Evolutionary conservation across 108 stramenopile species (phyloP), one percentile per base, ranked within the genome.

Genomic region (Skeletonema grethae): DNA sequence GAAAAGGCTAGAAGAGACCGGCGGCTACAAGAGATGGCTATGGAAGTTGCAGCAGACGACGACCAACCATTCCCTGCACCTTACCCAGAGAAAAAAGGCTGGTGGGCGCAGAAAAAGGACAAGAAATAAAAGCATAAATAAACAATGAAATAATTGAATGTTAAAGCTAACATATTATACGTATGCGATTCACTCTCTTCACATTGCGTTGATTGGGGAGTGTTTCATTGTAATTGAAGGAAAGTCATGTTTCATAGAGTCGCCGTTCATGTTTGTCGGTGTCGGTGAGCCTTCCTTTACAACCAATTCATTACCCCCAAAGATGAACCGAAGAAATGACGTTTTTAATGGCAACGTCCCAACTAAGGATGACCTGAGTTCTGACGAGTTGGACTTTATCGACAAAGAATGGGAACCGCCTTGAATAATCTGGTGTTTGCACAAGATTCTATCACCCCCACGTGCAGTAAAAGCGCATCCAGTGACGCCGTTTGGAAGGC

Each of bases 1-100:
- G 80, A 75, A 65, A 46, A 65, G 36, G 83, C 63, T 55, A 83
- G 75, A 20, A 63, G 57, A 18, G 72, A 78, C 41, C 58, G 80
- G 59, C 65, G 67, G 46, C 62, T 94, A 12, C 77, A 91, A 62
- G 93, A 94, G 69, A 85, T 87, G 58, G 82, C 81, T 6, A 90
- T 94, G 91, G 94, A 95, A 72, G 91, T 92, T 22, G 88, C 91
- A 30, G 94, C 91, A 2, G 90, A 91, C 75, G 74, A 82, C 24
- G 87, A 80, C 22, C 84, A 92, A 45, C 90, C 94, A 20, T 91
- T 88, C 63, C 91, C 94, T 57, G 91, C 90, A 22, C 94, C 94
- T 12, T 87, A 85, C 56, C 83, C 86, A 11, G 69, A 83, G 63
- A 50, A 53, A 4, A 68, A 79, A n/a, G 63, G 69, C 24, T 81